phyloP scores from a whole-genome alignment of 306 rosid species.

The Dalbergia cochinchinensis region DNA sequence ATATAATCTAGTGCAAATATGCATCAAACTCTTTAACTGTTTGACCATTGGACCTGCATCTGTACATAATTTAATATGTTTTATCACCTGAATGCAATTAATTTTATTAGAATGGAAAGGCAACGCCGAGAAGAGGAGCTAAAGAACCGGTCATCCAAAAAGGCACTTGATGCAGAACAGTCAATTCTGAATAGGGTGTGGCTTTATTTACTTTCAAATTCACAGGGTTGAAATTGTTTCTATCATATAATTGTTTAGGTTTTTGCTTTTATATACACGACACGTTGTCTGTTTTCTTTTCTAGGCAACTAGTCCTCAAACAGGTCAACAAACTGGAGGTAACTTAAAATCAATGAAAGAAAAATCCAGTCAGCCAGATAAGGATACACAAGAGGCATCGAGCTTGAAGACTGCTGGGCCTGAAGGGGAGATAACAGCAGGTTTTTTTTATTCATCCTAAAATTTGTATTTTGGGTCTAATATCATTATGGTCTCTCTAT shows the following conservation, averaged over 20 bases:
- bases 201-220: constrained; percentile 35
- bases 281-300: constrained; percentile 39
- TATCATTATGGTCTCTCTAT: constrained; percentile 8
- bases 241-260: constrained; percentile 12
- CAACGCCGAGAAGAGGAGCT: constrained; percentile 70
- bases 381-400: constrained; percentile 58
- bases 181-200: constrained; percentile 62
- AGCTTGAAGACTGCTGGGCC: constrained; percentile 69
- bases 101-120: constrained; percentile 67
- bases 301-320: constrained; percentile 71
- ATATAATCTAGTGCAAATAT: background rate
- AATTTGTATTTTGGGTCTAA: constrained; percentile 36
- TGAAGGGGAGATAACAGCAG: constrained; percentile 71
- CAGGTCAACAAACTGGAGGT: constrained; percentile 67
- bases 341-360: constrained; percentile 68
- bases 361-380: constrained; percentile 62
- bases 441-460: constrained; percentile 48
- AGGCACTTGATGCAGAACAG: constrained; percentile 57
- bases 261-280: constrained; percentile 24
- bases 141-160: constrained; percentile 64
- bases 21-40: background rate
- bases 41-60: background rate
- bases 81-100: constrained; percentile 11
- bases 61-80: constrained; percentile 29
- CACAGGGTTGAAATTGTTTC: constrained; percentile 26